Conservation (phyloP, 805 yeast genomes). For the Candida endomychidarum region DNA sequence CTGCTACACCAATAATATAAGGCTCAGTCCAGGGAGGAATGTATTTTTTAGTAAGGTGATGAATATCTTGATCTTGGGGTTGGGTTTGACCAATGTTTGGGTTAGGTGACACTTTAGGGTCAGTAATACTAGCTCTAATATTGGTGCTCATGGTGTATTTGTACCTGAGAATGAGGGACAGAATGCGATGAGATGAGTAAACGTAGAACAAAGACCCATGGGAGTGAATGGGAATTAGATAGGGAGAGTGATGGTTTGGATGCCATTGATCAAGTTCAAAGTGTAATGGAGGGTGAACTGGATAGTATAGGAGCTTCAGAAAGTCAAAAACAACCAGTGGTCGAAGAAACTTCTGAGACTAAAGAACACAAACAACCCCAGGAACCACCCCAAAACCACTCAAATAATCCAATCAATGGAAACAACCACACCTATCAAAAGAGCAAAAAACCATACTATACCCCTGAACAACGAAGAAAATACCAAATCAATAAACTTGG, state of each 20-base stretch:
- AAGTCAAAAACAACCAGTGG: too few species aligned
- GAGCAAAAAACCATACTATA: neutral
- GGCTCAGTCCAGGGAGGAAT: conserved; percentile 46
- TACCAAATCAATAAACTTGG: neutral
- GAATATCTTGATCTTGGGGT: conserved; percentile 5
- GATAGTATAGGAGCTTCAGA: too few species aligned
- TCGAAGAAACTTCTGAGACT: too few species aligned
- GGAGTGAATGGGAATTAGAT: conserved; percentile 20
- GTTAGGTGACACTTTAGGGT: neutral
- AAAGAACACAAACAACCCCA: conserved; percentile 9
- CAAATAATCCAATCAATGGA: too few species aligned
- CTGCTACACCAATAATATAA: conserved; percentile 49
- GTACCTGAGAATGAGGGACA: too few species aligned
- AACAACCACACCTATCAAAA: neutral
- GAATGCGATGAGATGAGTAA: conserved; percentile 6
- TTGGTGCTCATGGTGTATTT: neutral
- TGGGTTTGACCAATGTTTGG: too few species aligned
- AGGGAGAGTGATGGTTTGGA: conserved; percentile 6
- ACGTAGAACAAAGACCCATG: conserved; percentile 15
- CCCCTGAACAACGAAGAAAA: conserved; percentile 1
- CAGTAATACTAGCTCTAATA: neutral
- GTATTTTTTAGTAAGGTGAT: conserved; percentile 19
- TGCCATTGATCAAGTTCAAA: too few species aligned
- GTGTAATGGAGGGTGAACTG: too few species aligned
- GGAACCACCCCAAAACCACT: neutral